phyloP scores from a whole-genome alignment of 352 stramenopile species.

The Pythium folliculosum region DNA sequence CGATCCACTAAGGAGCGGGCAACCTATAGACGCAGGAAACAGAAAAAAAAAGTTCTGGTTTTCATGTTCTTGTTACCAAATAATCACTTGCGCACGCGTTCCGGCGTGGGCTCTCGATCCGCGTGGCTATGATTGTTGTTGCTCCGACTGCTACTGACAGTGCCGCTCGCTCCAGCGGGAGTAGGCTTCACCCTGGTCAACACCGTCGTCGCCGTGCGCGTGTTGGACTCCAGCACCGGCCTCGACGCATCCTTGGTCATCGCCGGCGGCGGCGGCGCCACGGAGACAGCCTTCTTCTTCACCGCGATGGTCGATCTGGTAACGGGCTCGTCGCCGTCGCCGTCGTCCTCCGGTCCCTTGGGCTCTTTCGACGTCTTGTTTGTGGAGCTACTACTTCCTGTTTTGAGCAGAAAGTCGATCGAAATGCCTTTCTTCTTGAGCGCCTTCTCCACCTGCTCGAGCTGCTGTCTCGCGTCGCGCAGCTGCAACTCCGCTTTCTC shows the following conservation, averaged over 20 bases:
- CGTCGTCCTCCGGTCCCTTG: conserved; percentile 14
- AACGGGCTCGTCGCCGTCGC: not conserved
- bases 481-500: conserved; percentile 43
- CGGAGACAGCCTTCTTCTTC: conserved; percentile 3
- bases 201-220: not conserved
- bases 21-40: not conserved
- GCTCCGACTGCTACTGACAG: not conserved
- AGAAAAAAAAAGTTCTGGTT: not conserved
- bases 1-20: conserved; percentile 16
- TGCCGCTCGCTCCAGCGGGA: not conserved
- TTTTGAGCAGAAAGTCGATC: conserved; percentile 62
- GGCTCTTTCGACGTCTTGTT: conserved; percentile 9
- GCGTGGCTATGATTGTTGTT: conserved; percentile 24
- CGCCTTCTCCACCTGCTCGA: conserved; percentile 45
- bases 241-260: conserved; percentile 4
- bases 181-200: conserved; percentile 1
- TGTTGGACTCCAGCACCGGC: not conserved
- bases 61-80: not conserved
- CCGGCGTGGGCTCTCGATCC: conserved; percentile 20
- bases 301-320: not conserved
- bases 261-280: not conserved
- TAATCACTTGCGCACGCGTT: conserved; percentile 23
- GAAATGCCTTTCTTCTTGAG: conserved; percentile 65
- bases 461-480: conserved; percentile 29
- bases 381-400: conserved; percentile 7